Conservation (phyloP, 441 rosid genomes). For the Aquilaria agallochum region DNA sequence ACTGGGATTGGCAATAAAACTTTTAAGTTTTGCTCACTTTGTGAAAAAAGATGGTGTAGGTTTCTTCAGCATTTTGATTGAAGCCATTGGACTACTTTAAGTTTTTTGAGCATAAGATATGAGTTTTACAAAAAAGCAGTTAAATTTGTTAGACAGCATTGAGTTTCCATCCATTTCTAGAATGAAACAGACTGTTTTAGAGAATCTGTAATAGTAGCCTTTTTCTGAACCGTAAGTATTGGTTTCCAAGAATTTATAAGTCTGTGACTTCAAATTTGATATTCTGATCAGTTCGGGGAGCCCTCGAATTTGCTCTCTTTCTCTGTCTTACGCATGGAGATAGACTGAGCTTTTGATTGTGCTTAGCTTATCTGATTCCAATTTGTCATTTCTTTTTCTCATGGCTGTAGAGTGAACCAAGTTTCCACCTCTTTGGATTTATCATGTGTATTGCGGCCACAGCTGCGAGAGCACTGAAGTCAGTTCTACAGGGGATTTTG, state of each 20-base stretch:
- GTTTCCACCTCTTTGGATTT: conserved; percentile 72
- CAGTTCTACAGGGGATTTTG: conserved; percentile 73
- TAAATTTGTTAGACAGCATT: too few relatives aligned
- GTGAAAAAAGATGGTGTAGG: too few relatives aligned
- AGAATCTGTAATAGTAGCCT: too few relatives aligned
- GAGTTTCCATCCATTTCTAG: too few relatives aligned
- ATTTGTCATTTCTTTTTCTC: background rate
- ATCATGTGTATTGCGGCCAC: conserved; percentile 63
- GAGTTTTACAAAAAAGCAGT: too few relatives aligned
- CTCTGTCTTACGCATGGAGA: background rate
- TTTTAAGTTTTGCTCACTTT: too few relatives aligned
- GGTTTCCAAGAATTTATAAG: background rate
- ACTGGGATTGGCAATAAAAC: too few relatives aligned
- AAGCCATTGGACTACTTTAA: too few relatives aligned
- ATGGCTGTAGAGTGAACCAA: conserved; percentile 56
- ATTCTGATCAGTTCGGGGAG: background rate
- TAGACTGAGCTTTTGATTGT: background rate
- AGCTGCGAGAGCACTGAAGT: conserved; percentile 70
- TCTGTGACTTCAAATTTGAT: background rate
- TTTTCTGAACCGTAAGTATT: background rate
- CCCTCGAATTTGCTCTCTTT: background rate
- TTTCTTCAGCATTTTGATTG: too few relatives aligned
- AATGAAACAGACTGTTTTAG: too few relatives aligned
- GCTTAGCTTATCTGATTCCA: background rate
- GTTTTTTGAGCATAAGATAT: too few relatives aligned